phyloP scores from a whole-genome alignment of 2,329 filamentous ascomycete genomes.

The Emericellopsis atlantica region DNA sequence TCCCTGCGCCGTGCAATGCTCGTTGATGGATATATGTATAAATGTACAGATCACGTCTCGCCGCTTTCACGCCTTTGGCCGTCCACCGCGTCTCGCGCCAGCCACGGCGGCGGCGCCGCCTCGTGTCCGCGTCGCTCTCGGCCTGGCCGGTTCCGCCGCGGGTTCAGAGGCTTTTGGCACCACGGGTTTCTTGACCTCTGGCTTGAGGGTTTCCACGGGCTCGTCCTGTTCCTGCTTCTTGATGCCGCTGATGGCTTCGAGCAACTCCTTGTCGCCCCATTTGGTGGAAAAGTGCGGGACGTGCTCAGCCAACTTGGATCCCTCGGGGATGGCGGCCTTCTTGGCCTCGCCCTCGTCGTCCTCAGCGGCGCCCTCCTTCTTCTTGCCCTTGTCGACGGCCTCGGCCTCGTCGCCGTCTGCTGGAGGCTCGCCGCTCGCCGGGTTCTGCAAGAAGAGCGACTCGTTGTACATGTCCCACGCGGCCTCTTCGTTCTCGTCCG shows the following conservation, averaged over 20 bases:
- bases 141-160: conserved; percentile 14
- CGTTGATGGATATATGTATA: too few species aligned
- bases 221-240: conserved; percentile 16
- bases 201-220: conserved; percentile 9
- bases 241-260: conserved; percentile 33
- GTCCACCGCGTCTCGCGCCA: neutral
- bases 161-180: conserved; percentile 1
- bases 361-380: conserved; percentile 6
- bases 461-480: conserved; percentile 68
- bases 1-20: too few species aligned
- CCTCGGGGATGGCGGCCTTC: neutral
- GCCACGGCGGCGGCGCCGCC: conserved; percentile 4
- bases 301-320: conserved; percentile 15
- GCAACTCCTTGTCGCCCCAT: conserved; percentile 30
- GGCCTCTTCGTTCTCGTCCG: conserved; percentile 65
- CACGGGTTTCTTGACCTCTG: conserved; percentile 10
- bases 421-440: neutral
- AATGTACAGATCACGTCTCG: too few species aligned
- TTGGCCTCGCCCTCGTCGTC: conserved; percentile 3
- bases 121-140: conserved; percentile 4
- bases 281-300: conserved; percentile 24
- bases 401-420: conserved; percentile 4
- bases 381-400: conserved; percentile 1
- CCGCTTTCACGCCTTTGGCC: neutral
- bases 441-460: conserved; percentile 39